Base-by-base conservation (phyloP, 192 early-diverging fungal species). In the Entomortierella chlamydospora region DNA sequence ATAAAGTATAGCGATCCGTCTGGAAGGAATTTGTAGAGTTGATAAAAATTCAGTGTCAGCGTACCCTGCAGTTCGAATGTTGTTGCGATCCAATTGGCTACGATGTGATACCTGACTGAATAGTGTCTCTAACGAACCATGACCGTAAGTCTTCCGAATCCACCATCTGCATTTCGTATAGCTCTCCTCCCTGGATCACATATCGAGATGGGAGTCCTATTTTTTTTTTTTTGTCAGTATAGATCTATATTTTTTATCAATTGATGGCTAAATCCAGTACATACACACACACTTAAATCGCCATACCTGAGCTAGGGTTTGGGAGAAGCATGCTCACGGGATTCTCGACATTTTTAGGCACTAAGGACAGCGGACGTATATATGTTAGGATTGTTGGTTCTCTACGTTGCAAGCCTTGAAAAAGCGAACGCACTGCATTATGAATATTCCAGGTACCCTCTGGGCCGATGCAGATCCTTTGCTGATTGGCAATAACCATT, bases 1-100 rank as follows among this genome's bases (percentile, higher is more conserved):
- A 77, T 82, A 11, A 82, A 25, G 49, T 81, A 82, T 29, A 86
- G n/a, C 47, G 70, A 64, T 45, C 85, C 85, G 54, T 86, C 85
- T 86, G 26, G 4, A 26, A 49, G 39, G 25, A 25, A n/a, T n/a
- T n/a, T n/a, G n/a, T n/a, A n/a, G n/a, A n/a, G n/a, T n/a, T n/a
- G n/a, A n/a, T n/a, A n/a, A n/a, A n/a, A n/a, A n/a, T n/a, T n/a
- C n/a, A n/a, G n/a, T n/a, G n/a, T n/a, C n/a, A n/a, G n/a, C n/a
- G n/a, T n/a, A n/a, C n/a, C n/a, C n/a, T n/a, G n/a, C n/a, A n/a
- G n/a, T n/a, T n/a, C n/a, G n/a, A n/a, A n/a, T n/a, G n/a, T n/a
- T n/a, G n/a, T n/a, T n/a, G n/a, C n/a, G n/a, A n/a, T n/a, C n/a
- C n/a, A n/a, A n/a, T n/a, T n/a, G n/a, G n/a, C n/a, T n/a, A n/a